phyloP scores from a whole-genome alignment of 2,329 filamentous ascomycete genomes.

The Aspergillus pseudotamarii region DNA sequence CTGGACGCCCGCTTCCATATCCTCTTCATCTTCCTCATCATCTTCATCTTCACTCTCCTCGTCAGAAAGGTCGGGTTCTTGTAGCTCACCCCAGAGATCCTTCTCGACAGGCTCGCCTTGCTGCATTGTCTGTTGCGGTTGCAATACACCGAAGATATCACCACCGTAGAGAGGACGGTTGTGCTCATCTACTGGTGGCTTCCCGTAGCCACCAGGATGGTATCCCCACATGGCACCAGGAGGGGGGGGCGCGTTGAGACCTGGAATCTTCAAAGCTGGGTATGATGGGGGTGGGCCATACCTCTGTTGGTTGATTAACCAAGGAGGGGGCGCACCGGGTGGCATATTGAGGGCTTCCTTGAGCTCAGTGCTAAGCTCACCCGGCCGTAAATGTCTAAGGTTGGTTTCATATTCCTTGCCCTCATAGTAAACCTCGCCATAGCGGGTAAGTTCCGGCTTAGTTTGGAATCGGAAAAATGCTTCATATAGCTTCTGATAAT shows the following conservation, averaged over 20 bases:
- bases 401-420: constrained; percentile 98
- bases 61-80: constrained; percentile 75
- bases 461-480: constrained; percentile 98
- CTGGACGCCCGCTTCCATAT: constrained; percentile 59
- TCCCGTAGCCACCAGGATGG: constrained; percentile 92
- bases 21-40: constrained; percentile 60
- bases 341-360: constrained; percentile 94
- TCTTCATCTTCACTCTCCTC: constrained; percentile 70
- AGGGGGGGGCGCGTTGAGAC: constrained; percentile 89
- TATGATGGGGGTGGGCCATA: constrained; percentile 93
- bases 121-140: constrained; percentile 63
- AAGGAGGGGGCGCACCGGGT: constrained; percentile 88
- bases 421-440: constrained; percentile 99
- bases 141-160: constrained; percentile 84
- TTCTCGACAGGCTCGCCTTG: constrained; percentile 82
- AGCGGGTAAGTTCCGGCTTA: constrained; percentile 89
- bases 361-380: constrained; percentile 84
- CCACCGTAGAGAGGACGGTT: constrained; percentile 90
- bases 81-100: constrained; percentile 88
- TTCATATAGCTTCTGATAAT: constrained; percentile 97
- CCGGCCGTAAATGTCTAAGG: constrained; percentile 83
- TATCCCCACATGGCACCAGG: constrained; percentile 92
- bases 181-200: constrained; percentile 91
- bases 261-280: constrained; percentile 90
- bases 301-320: constrained; percentile 96